A percentile compares a stretch with the other conserved stretches of the same genome.
These are phyloP conservation scores for Lactarius psammicola DNA, from an alignment of 768 basidiomycete genomes.

Conservation along the genomic window DNA sequence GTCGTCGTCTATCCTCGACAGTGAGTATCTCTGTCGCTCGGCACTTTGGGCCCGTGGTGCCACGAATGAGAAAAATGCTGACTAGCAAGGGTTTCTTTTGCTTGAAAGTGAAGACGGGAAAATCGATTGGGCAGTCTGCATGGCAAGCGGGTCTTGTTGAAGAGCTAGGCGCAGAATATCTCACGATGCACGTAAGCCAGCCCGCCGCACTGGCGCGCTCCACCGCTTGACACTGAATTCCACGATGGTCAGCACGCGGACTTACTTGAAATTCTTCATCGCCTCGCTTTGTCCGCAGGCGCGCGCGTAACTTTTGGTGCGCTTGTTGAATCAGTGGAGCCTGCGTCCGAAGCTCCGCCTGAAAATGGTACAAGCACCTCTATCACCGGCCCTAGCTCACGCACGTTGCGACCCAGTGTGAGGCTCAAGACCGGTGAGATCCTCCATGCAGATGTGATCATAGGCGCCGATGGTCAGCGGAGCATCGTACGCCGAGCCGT, in stretches of 20 bases:
- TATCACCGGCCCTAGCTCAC: constrained; percentile 9
- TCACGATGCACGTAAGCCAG: constrained; percentile 26
- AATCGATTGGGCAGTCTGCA: constrained; percentile 15
- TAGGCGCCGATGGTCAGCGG: constrained; percentile 34
- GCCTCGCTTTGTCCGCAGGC: constrained; percentile 26
- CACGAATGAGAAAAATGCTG: neutral
- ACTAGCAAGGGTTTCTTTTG: neutral
- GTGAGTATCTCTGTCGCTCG: constrained; percentile 18
- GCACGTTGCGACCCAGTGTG: constrained; percentile 25
- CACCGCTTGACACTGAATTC: constrained; percentile 10
- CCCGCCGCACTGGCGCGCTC: neutral
- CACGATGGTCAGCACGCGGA: constrained; percentile 25
- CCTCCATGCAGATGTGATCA: constrained; percentile 32
- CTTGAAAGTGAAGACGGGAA: constrained; percentile 27
- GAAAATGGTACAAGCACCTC: constrained; percentile 11
- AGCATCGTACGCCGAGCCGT: constrained; percentile 30
- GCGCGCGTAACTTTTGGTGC: constrained; percentile 23
- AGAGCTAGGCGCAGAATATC: constrained; percentile 24
- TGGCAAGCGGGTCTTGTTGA: constrained; percentile 25
- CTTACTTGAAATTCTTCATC: constrained; percentile 19
- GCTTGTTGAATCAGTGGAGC: constrained; percentile 21
- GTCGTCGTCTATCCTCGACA: constrained; percentile 19
- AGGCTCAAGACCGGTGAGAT: constrained; percentile 32
- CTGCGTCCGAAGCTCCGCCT: constrained; percentile 11
- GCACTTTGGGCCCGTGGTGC: neutral